These are phyloP conservation scores for Teratosphaeria nubilosa DNA, from an alignment of 2,329 filamentous ascomycete species.

Conservation along the genomic window DNA sequence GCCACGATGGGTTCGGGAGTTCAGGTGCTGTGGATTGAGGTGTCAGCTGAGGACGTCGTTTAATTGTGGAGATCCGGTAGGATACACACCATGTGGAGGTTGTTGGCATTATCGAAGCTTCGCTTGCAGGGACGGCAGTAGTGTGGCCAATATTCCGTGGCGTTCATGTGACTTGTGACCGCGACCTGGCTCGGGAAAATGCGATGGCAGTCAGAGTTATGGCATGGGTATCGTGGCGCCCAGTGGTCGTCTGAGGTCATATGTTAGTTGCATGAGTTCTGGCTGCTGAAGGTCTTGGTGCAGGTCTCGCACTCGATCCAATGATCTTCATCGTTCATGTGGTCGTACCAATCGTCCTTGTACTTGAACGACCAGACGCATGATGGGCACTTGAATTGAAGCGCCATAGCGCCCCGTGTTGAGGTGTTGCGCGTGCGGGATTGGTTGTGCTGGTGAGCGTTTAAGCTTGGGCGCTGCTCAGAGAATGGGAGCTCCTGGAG, in stretches of 20 bases:
- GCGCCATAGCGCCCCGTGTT: neutral
- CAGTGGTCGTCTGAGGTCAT: slow-evolving; percentile 24
- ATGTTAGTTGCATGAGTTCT: slow-evolving; percentile 21
- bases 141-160: slow-evolving; percentile 16
- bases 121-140: slow-evolving; percentile 25
- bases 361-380: slow-evolving; percentile 9
- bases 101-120: slow-evolving; percentile 24
- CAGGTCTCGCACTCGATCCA: slow-evolving; percentile 24
- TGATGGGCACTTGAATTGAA: slow-evolving; percentile 7
- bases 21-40: slow-evolving; percentile 41
- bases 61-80: neutral
- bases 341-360: slow-evolving; percentile 4
- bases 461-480: neutral
- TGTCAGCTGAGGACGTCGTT: neutral
- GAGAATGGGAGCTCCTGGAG: neutral
- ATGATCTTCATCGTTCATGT: slow-evolving; percentile 10
- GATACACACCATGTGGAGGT: slow-evolving; percentile 6
- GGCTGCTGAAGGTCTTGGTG: slow-evolving; percentile 13
- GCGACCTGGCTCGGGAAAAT: slow-evolving; percentile 11
- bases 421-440: neutral
- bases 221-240: slow-evolving; percentile 15
- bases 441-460: neutral
- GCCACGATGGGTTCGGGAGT: slow-evolving; percentile 42
- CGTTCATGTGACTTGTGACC: slow-evolving; percentile 21
- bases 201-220: slow-evolving; percentile 15